These are phyloP conservation scores for Trypanosoma scelopori DNA, from an alignment of 208 protist species.

Conservation along the genomic window DNA sequence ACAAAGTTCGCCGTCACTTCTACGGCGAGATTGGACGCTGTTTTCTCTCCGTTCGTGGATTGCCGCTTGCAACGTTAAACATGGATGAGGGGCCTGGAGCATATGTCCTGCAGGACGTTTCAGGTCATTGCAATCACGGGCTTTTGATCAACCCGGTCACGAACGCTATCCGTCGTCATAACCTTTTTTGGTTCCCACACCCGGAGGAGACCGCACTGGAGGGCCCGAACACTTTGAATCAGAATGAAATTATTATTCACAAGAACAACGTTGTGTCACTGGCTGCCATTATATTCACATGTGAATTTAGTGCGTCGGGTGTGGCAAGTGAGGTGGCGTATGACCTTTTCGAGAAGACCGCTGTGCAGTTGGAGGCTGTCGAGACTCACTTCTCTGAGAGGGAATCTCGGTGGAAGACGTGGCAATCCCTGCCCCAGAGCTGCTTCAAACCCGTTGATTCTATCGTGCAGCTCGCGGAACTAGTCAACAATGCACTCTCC, in stretches of 20 bases:
- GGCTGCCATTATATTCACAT: conserved; percentile 81
- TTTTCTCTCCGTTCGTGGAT: conserved; percentile 68
- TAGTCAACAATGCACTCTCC: conserved; percentile 66
- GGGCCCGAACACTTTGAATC: conserved; percentile 27
- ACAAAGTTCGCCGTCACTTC: conserved; percentile 69
- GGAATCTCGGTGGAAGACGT: conserved; percentile 68
- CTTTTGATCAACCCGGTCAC: conserved; percentile 66
- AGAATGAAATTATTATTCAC: conserved; percentile 62
- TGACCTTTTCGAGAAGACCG: conserved; percentile 48
- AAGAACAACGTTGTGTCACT: conserved; percentile 83
- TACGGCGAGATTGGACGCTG: conserved; percentile 72
- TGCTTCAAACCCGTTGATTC: conserved; percentile 71
- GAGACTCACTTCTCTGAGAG: conserved; percentile 52
- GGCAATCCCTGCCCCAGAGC: conserved; percentile 55
- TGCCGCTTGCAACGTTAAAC: conserved; percentile 63
- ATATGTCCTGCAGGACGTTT: conserved; percentile 77
- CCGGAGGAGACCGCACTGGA: conserved; percentile 29
- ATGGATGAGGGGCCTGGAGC: conserved; percentile 85
- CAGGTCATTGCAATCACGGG: conserved; percentile 71
- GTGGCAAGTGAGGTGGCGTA: conserved; percentile 62
- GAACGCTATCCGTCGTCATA: conserved; percentile 64
- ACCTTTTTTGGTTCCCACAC: conserved; percentile 76
- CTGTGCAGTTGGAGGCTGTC: conserved; percentile 33
- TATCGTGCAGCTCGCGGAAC: conserved; percentile 71
- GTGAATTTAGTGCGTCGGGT: conserved; percentile 56